These are phyloP conservation scores for Taphrina flavorubra DNA, from an alignment of 1,139 yeast species.

Conservation along the genomic window DNA sequence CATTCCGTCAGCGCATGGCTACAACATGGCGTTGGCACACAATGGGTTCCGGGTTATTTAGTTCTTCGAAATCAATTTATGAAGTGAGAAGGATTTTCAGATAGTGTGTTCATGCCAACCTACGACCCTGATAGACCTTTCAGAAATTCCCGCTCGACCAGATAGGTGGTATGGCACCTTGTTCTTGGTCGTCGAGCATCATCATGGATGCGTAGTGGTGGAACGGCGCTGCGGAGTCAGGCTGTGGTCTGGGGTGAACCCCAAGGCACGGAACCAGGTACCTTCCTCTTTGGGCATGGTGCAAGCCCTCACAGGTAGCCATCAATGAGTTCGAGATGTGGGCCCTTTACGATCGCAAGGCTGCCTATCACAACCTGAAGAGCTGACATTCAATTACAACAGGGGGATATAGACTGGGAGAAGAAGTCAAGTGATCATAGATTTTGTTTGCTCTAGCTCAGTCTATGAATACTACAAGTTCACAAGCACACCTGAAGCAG, in stretches of 20 bases:
- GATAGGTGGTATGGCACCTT: constrained; percentile 1
- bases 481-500: too few species aligned
- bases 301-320: not conserved
- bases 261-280: not conserved
- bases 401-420: too few species aligned
- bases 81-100: not conserved
- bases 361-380: not conserved
- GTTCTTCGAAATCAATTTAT: not conserved
- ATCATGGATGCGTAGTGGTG: constrained; percentile 3
- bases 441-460: too few species aligned
- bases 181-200: not conserved
- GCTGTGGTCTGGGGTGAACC: not conserved
- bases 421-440: too few species aligned
- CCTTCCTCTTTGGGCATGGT: not conserved
- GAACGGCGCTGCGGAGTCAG: constrained; percentile 1
- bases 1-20: constrained; percentile 6
- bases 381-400: not conserved
- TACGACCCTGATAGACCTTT: constrained; percentile 1
- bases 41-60: not conserved
- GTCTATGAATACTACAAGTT: too few species aligned
- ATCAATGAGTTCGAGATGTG: not conserved
- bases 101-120: constrained; percentile 15
- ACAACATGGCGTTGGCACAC: not conserved
- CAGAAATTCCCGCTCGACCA: not conserved
- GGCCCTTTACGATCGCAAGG: not conserved